Conservation (phyloP, 768 basidiomycete species). For the Naganishia vishniacii region DNA sequence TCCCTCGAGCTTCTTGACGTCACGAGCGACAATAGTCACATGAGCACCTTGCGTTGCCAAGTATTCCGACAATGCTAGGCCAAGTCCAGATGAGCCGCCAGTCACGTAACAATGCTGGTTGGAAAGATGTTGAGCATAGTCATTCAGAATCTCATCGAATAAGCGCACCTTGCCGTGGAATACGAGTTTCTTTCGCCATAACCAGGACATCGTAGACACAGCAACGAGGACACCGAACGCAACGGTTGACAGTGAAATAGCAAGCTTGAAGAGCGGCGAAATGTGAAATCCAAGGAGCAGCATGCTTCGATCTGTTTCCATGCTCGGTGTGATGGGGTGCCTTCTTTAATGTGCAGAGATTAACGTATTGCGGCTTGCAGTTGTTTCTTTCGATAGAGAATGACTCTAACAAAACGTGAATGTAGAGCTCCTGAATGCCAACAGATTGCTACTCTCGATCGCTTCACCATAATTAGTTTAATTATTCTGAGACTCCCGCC, state of each 20-base stretch:
- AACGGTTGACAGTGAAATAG: not conserved
- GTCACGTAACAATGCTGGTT: conserved; percentile 81
- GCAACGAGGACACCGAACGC: not conserved
- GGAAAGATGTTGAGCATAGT: not conserved
- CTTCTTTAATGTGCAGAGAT: too few species aligned
- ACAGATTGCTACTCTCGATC: too few species aligned
- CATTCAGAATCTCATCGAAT: not conserved
- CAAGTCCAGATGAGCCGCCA: conserved; percentile 76
- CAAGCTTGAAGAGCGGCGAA: not conserved
- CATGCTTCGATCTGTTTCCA: too few species aligned
- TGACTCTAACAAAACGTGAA: too few species aligned
- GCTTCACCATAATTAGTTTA: too few species aligned
- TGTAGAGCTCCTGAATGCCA: too few species aligned
- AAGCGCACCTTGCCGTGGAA: conserved; percentile 39
- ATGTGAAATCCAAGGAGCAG: not conserved
- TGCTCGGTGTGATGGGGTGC: too few species aligned
- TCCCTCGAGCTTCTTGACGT: conserved; percentile 59
- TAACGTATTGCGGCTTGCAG: too few species aligned
- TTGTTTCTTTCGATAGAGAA: too few species aligned
- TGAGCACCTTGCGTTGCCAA: conserved; percentile 64
- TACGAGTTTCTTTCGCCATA: conserved; percentile 30
- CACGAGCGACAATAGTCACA: conserved; percentile 78
- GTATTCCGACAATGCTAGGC: conserved; percentile 64
- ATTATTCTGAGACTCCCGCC: too few species aligned
- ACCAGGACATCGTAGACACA: conserved; percentile 28